Conservation (phyloP, 176 grass and related monocot species). For the Carex parvula region DNA sequence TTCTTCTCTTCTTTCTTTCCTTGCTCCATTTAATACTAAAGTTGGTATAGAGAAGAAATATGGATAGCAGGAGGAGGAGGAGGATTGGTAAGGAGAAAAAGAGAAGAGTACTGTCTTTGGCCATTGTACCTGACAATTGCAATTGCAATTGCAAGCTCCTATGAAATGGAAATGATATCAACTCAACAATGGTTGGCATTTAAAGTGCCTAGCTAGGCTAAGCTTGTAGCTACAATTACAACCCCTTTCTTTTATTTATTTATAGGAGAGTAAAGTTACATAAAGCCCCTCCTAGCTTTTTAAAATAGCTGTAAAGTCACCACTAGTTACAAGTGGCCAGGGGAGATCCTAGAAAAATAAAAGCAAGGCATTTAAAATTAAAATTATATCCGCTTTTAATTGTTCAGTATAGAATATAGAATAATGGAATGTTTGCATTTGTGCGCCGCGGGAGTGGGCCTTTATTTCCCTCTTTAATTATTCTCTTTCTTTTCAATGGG, state of each 20-base stretch:
- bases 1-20: constrained; percentile 38
- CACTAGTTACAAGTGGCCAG: constrained; percentile 22
- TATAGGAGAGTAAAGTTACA: constrained; percentile 24
- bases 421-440: constrained; percentile 28
- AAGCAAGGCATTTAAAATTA: background rate
- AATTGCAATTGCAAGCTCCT: background rate
- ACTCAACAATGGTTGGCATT: constrained; percentile 29
- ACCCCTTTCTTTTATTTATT: constrained; percentile 23
- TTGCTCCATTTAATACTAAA: constrained; percentile 44
- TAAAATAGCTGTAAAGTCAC: constrained; percentile 31
- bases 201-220: constrained; percentile 11
- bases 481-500: background rate
- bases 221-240: background rate
- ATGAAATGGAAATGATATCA: constrained; percentile 1
- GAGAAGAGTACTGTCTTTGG: constrained; percentile 35
- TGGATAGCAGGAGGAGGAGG: constrained; percentile 35
- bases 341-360: constrained; percentile 18
- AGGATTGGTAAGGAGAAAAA: constrained; percentile 43
- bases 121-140: background rate
- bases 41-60: constrained; percentile 65
- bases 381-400: constrained; percentile 18
- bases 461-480: constrained; percentile 25
- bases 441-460: constrained; percentile 29
- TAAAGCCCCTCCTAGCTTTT: constrained; percentile 19
- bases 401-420: background rate